phyloP scores from a whole-genome alignment of 176 grass and related monocot species.

The Triticum urartu region DNA sequence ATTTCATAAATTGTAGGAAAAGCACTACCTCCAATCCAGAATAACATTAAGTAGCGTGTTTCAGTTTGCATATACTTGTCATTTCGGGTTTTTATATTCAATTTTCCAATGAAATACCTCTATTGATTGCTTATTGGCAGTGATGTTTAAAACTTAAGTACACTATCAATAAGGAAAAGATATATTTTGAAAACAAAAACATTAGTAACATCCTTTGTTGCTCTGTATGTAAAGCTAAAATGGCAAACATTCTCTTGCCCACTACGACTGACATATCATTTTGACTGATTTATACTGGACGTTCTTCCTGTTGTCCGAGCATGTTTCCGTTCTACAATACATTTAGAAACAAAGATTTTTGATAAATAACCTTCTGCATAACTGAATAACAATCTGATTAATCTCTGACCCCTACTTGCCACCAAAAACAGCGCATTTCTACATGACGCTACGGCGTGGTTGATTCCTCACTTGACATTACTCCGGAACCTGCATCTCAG shows the following conservation, averaged over 20 bases:
- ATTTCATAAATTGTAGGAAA: neutral
- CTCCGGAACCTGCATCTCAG: neutral
- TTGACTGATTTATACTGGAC: neutral
- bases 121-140: neutral
- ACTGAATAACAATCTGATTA: neutral
- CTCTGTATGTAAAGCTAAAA: neutral
- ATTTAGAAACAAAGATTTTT: neutral
- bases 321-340: neutral
- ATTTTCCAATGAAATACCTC: neutral
- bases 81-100: neutral
- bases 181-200: neutral
- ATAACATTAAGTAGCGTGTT: neutral
- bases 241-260: neutral
- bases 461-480: neutral
- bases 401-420: neutral
- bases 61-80: neutral
- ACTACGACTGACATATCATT: neutral
- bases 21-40: neutral
- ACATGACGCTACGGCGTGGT: neutral
- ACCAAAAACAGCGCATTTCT: neutral
- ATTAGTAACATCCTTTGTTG: neutral
- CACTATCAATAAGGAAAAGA: neutral
- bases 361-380: neutral
- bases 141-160: neutral
- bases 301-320: neutral